These are phyloP conservation scores for Rostrohypoxylon terebratum DNA, from an alignment of 495 filamentous ascomycete genomes.

Conservation along the genomic window DNA sequence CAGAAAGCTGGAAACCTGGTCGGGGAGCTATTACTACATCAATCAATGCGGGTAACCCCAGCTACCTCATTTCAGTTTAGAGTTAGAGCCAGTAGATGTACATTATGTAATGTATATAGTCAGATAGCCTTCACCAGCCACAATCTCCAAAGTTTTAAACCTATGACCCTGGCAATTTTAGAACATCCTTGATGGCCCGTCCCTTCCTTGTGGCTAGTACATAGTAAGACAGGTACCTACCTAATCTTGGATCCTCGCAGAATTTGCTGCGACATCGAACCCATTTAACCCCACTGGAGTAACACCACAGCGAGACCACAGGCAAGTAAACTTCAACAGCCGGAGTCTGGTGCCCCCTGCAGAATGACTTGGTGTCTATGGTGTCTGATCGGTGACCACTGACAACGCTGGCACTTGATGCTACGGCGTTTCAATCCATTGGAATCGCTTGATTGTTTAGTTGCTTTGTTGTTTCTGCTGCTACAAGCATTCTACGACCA, in stretches of 20 bases:
- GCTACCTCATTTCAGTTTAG: background rate
- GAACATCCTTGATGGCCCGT: background rate
- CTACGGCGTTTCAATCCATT: conserved; percentile 21
- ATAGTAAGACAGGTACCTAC: conserved; percentile 20
- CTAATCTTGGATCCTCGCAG: conserved; percentile 3
- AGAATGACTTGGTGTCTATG: conserved; percentile 38
- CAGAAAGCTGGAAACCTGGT: conserved; percentile 2
- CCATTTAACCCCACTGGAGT: conserved; percentile 25
- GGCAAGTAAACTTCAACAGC: conserved; percentile 17
- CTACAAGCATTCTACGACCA: conserved; percentile 4
- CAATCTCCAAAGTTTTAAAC: background rate
- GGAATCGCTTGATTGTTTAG: conserved; percentile 18
- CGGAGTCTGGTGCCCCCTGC: conserved; percentile 41
- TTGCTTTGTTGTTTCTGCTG: conserved; percentile 3
- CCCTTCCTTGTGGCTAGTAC: conserved; percentile 32
- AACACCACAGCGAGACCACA: conserved; percentile 1
- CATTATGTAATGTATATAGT: conserved; percentile 22
- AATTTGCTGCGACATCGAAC: conserved; percentile 19
- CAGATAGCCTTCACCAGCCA: conserved; percentile 35
- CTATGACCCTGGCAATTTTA: background rate
- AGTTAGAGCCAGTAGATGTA: background rate
- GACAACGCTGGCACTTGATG: conserved; percentile 39
- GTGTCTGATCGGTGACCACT: conserved; percentile 12
- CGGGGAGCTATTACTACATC: conserved; percentile 23
- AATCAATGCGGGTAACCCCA: conserved; percentile 9